Evolutionary conservation across 345 rosid genomes (phyloP), one percentile per base, ranked within the genome.

Genomic region (Eucalyptus pumila): DNA sequence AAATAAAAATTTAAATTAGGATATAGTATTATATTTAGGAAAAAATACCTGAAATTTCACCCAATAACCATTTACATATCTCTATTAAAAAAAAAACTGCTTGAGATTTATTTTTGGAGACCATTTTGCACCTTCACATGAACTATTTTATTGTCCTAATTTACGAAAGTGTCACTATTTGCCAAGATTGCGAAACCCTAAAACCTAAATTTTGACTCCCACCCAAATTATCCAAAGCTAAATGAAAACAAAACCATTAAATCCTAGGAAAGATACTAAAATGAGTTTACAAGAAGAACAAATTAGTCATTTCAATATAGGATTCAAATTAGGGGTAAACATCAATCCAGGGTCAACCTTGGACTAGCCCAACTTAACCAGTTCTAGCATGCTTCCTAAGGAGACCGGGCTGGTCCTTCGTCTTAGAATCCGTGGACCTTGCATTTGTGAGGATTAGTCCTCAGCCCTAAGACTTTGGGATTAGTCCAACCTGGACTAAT

Each of bases 361-460:
- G 15, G 67, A 60, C 67, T 60, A 60, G n/a, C 30, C 15, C 67
- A 12, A 27, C 32, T 60, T 30, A 26, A 60, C 4, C 2, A 13
- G 32, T 26, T 27, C 1, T 11, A 58, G 65, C n/a, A 0, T 6
- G n/a, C 7, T 60, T 11, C 67, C 32, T 12, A 60, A 11, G 67
- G 67, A 27, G 15, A 26, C 30, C 0, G 0, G 7, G 65, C 23
- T 0, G 0, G 32, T 60, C n/a, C n/a, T 60, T 60, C n/a, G 14
- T 26, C n/a, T 2, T 60, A 27, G 67, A 27, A 27, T 27, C 67
- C 1, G 0, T 60, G 3, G 15, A 60, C 30, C 15, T 12, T 26
- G 67, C n/a, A 60, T 19, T 26, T 5, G 67, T 60, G 67, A 26
- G 9, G 67, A 27, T 60, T 26, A 27, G 14, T 60, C 67, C 15